These are phyloP conservation scores for Neopestalotiopsis sp. DNA, from an alignment of 2,329 filamentous ascomycete species.

Conservation along the genomic window DNA sequence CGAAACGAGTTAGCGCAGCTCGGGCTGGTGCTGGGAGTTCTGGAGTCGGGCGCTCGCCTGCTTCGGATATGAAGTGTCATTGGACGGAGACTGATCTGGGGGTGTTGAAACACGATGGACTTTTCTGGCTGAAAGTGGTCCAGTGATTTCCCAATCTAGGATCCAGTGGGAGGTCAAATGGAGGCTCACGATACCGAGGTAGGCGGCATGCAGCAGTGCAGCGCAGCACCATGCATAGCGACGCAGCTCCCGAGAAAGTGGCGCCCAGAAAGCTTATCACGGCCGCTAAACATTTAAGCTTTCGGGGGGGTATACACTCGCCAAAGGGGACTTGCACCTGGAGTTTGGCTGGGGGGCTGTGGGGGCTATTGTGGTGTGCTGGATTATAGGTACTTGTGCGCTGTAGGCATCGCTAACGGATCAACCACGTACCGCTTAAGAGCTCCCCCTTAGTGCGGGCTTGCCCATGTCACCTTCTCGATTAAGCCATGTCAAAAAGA, in stretches of 20 bases:
- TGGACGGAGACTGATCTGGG: neutral
- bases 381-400: neutral
- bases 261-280: conserved; percentile 10
- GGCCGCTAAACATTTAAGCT: conserved; percentile 12
- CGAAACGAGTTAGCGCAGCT: neutral
- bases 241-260: neutral
- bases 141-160: neutral
- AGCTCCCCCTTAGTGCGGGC: neutral
- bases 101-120: neutral
- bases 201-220: neutral
- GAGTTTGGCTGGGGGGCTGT: neutral
- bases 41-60: neutral
- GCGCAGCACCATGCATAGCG: neutral
- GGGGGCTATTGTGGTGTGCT: too few species aligned
- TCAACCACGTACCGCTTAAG: neutral
- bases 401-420: neutral
- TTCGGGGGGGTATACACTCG: neutral
- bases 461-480: conserved; percentile 9
- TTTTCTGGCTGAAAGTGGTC: neutral
- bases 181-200: neutral
- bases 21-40: neutral
- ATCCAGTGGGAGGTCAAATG: neutral
- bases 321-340: neutral
- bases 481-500: neutral
- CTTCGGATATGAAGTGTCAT: conserved; percentile 2